Evolutionary conservation across 2,329 filamentous ascomycete genomes (phyloP).

Genomic region (Pseudogymnoascus sp.): DNA sequence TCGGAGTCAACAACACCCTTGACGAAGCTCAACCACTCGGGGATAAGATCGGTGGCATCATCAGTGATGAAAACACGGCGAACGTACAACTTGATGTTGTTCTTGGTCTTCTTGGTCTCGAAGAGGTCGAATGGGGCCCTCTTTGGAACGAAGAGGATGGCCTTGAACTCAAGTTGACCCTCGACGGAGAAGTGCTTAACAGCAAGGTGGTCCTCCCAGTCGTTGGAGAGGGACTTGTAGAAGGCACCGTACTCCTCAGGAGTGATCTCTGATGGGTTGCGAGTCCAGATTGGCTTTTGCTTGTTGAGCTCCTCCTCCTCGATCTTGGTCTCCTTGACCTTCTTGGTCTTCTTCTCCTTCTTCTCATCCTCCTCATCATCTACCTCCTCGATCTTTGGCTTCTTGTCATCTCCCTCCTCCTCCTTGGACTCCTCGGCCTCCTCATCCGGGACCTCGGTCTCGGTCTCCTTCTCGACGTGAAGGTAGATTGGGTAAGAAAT

Average conservation of each 20-base stretch:
- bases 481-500: slow-evolving; percentile 99
- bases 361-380: slow-evolving; percentile 79
- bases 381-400: slow-evolving; percentile 90
- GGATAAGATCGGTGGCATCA: slow-evolving; percentile 96
- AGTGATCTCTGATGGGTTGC: slow-evolving; percentile 91
- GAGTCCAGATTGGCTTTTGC: slow-evolving; percentile 99
- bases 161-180: slow-evolving; percentile 99
- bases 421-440: slow-evolving; percentile 66
- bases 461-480: slow-evolving; percentile 97
- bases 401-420: slow-evolving; percentile 81
- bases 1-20: slow-evolving; percentile 99
- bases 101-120: slow-evolving; percentile 99
- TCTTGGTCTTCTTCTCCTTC: slow-evolving; percentile 98
- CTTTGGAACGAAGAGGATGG: slow-evolving; percentile 99
- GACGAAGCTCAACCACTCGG: slow-evolving; percentile 98
- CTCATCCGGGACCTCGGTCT: slow-evolving; percentile 98
- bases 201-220: slow-evolving; percentile 98
- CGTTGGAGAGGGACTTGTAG: slow-evolving; percentile 99
- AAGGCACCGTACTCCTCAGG: slow-evolving; percentile 96
- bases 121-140: slow-evolving; percentile 98
- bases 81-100: slow-evolving; percentile 99
- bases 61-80: slow-evolving; percentile 99
- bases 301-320: slow-evolving; percentile 99
- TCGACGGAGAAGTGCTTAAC: slow-evolving; percentile 99
- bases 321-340: slow-evolving; percentile 95